Base-by-base conservation (phyloP, 768 basidiomycete genomes). In the Boletales sp. region DNA sequence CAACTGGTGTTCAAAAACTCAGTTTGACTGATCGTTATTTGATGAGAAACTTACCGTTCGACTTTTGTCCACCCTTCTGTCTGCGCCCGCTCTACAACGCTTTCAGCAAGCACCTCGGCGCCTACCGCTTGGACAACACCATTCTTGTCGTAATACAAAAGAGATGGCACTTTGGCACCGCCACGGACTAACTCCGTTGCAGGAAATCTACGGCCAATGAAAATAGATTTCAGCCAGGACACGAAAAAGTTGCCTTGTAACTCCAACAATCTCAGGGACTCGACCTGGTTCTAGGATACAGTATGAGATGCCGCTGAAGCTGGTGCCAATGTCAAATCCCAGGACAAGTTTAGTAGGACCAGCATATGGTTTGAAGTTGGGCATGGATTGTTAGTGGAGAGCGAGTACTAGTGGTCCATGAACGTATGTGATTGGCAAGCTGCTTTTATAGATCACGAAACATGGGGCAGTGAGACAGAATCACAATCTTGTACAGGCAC, bases 281-380 rank as follows among this genome's bases (percentile, higher is more conserved):
- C 49, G 51, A 7, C 50, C 55, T 18, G 18, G 19, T 13, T 41
- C 43, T 11, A 56, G 51, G 35, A 63, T 47, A 28, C 58, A 56
- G 36, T 77, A 77, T 1, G 72, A 72, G 6, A 77, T 59, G 2
- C 74, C 76, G 39, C 74, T 77, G 47, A 54, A 75, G 0, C 74
- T 77, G 0, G 75, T 78, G 2, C 77, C 77, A 9, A 79, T 60
- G 36, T 78, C 77, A 44, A 78, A 72, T 0, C 73, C 74, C n/a
- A 79, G 50, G 1, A 77, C 68, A 3, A 78, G 64, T 46, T 69
- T 44, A 11, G 48, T 18, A 15, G 45, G n/a, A 2, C 57, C 57
- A 14, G 35, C 3, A 42, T 58, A 28, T 10, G 46, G 38, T 34
- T 48, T 53, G 17, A 33, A 44, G 19, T n/a, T 11, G n/a, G 13